phyloP scores from a whole-genome alignment of 2,329 filamentous ascomycete genomes.

The Phialocephala sp. region DNA sequence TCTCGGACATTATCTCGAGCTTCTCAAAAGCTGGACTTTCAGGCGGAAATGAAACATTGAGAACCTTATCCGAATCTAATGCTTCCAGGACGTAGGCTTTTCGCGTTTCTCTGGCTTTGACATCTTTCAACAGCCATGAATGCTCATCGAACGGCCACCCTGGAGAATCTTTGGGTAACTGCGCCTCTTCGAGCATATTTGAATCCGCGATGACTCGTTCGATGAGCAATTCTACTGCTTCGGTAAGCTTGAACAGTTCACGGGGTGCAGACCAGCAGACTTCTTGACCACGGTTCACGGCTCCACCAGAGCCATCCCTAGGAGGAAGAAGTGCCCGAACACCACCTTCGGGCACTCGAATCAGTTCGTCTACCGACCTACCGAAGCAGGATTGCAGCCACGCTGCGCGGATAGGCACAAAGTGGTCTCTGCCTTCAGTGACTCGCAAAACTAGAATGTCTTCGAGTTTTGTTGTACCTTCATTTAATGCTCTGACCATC shows the following conservation, averaged over 20 bases:
- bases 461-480: constrained; percentile 69
- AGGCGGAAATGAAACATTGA: constrained; percentile 65
- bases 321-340: constrained; percentile 58
- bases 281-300: constrained; percentile 52
- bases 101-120: constrained; percentile 40
- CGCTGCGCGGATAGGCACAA: constrained; percentile 77
- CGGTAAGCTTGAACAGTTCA: constrained; percentile 88
- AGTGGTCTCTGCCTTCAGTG: constrained; percentile 84
- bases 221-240: constrained; percentile 68
- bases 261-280: constrained; percentile 82
- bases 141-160: constrained; percentile 63
- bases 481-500: constrained; percentile 74
- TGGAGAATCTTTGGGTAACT: constrained; percentile 55
- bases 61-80: constrained; percentile 71
- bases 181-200: constrained; percentile 62
- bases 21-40: constrained; percentile 69
- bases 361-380: constrained; percentile 85
- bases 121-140: constrained; percentile 44
- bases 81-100: constrained; percentile 60
- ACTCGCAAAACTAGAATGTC: constrained; percentile 89
- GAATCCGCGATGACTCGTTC: constrained; percentile 65
- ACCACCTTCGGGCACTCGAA: constrained; percentile 84
- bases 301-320: constrained; percentile 34
- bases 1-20: constrained; percentile 76
- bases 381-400: constrained; percentile 88